These are phyloP conservation scores for Blastobotrys aristatus DNA, from an alignment of 1,139 yeast genomes.

Conservation along the genomic window DNA sequence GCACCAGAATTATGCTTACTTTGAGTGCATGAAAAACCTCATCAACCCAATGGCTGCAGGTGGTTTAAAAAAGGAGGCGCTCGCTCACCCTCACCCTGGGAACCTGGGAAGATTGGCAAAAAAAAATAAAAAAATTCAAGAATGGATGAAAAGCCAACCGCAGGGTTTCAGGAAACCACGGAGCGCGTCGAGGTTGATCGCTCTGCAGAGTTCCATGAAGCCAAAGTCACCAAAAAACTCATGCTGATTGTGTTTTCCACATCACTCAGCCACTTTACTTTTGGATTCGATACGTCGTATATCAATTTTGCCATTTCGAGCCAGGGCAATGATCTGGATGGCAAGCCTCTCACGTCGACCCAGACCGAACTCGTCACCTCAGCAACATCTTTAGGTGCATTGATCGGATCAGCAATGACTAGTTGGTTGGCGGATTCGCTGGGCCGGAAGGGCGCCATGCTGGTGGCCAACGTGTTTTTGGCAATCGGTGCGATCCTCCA, in stretches of 20 bases:
- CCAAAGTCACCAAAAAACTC: constrained; percentile 31
- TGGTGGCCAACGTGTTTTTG: constrained; percentile 75
- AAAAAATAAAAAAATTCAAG: no score
- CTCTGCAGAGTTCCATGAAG: constrained; percentile 18
- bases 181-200: constrained; percentile 8
- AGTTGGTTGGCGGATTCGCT: constrained; percentile 74
- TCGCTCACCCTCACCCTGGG: no score
- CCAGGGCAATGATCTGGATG: constrained; percentile 63
- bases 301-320: constrained; percentile 88
- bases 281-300: constrained; percentile 96
- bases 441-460: constrained; percentile 77
- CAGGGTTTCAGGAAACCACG: background rate
- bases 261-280: constrained; percentile 90
- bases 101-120: no score
- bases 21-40: background rate
- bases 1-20: no score
- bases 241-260: constrained; percentile 72
- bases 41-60: background rate
- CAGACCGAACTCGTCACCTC: constrained; percentile 87
- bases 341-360: constrained; percentile 52
- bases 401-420: constrained; percentile 69
- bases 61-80: background rate
- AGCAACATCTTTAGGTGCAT: constrained; percentile 93
- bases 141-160: background rate
- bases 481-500: constrained; percentile 80